Evolutionary conservation across 768 basidiomycete genomes (phyloP).

Genomic region (Lyophyllum shimeji): DNA sequence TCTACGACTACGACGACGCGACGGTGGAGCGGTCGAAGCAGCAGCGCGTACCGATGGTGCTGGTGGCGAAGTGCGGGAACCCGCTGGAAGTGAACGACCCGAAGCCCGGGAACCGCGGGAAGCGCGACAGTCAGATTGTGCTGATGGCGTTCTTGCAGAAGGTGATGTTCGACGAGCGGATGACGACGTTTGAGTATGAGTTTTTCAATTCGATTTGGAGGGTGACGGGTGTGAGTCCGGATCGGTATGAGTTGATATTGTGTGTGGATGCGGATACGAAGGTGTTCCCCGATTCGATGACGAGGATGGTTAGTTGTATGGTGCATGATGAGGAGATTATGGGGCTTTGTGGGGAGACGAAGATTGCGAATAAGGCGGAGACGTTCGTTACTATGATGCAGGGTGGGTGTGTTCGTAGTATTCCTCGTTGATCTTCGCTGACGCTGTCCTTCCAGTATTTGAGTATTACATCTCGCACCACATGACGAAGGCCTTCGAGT

Average conservation of each 20-base stretch:
- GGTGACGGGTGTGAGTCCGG: constrained; percentile 91
- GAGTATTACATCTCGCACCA: constrained; percentile 99
- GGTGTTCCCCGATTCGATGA: constrained; percentile 97
- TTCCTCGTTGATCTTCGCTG: constrained; percentile 1
- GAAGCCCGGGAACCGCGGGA: constrained; percentile 98
- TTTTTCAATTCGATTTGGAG: constrained; percentile 99
- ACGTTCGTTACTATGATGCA: constrained; percentile 99
- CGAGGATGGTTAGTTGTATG: constrained; percentile 96
- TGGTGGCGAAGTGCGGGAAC: constrained; percentile 96
- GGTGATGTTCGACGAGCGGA: constrained; percentile 99
- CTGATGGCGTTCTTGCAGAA: constrained; percentile 98
- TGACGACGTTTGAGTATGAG: constrained; percentile 99
- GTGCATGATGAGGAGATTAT: constrained; percentile 97
- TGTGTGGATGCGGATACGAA: constrained; percentile 99
- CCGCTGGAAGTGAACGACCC: constrained; percentile 83
- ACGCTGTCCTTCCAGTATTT: constrained; percentile 64
- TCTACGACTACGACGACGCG: constrained; percentile 91
- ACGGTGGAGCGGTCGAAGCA: constrained; percentile 92
- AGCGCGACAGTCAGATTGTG: constrained; percentile 97
- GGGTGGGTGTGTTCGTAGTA: constrained; percentile 52
- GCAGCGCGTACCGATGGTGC: constrained; percentile 92
- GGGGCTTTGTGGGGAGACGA: constrained; percentile 99
- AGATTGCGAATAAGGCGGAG: constrained; percentile 99
- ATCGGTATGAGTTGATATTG: constrained; percentile 91
- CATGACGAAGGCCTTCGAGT: constrained; percentile 98